Evolutionary conservation across 495 filamentous ascomycete genomes (phyloP), one percentile per base, ranked within the genome.

Genomic region (Penicillium crystallinum): DNA sequence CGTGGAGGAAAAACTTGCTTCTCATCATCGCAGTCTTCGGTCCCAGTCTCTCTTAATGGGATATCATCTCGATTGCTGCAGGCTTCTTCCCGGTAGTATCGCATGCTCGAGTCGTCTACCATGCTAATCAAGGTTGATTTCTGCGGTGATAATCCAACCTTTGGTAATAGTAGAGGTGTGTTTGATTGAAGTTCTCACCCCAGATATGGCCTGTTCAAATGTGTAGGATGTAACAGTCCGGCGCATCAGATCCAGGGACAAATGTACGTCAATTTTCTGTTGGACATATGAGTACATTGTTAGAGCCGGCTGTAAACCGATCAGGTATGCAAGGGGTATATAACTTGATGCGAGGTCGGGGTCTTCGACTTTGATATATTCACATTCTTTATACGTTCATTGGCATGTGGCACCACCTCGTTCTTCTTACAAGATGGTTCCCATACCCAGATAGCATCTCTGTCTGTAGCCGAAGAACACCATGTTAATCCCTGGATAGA

Each of bases 1-100:
- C 59, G 63, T 2, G 59, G 64, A 1, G 81, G 83, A 56, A 84
- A 85, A 17, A 76, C 66, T 3, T 54, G 37, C 31, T 65, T 65
- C 31, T 77, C 70, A 15, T 57, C 54, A 18, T 39, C 36, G 11
- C 46, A 19, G 5, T 37, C 45, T 8, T 55, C 42, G 11, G 34
- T 30, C 33, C 49, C 54, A 7, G 57, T 29, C 21, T 61, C 55
- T 50, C 58, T 61, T 34, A 65, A 19, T 8, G 59, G 56, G 27
- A 65, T 63, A 22, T 65, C 59, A 47, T 65, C 62, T 36, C 49
- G 57, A 31, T 40, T 35, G 4, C 53, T 47, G 22, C 46, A 14
- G 40, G 37, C 50, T 19, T 35, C 52, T 52, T 61, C 50, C n/a
- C 50, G 52, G 22, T 12, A 54, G 21, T 58, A 59, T 40, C 33